Base-by-base conservation (phyloP, 352 stramenopile species). In the Phytophthora meadii region DNA sequence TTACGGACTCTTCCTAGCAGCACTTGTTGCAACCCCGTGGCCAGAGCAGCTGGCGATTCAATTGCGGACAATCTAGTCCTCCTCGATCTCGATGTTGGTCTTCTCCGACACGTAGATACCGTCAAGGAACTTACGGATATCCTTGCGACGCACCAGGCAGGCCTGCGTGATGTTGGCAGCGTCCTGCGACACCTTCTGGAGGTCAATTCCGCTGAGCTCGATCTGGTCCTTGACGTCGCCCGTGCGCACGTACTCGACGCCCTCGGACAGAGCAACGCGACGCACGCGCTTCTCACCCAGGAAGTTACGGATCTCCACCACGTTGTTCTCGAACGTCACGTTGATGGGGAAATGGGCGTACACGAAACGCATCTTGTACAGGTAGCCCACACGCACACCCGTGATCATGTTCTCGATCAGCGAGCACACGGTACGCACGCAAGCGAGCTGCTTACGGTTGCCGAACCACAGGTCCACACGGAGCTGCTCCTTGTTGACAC, bases 261-360 rank as follows among this genome's bases (percentile, higher is more conserved):
- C 97, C 44, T 96, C 88, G 34, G 94, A 89, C 51, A 99, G 87
- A 54, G 91, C 77, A 24, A 99, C 93, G 61, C 92, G 90, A 74
- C 97, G 97, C 55, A 99, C 97, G 61, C 97, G 95, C 88, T 99
- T 99, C 84, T 99, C 97, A 87, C 98, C 98, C 54, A 99, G 85
- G 84, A 99, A 99, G 93, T 99, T 99, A 61, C 97, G 93, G 81
- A 99, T 99, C 83, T 99, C 97, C 59, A 99, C 92, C 54, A 77
- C 79, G 76, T 89, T 90, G 75, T 92, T 90, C 56, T 97, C 89
- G 65, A 98, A 90, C 54, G 91, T 96, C 28, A 99, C 97, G 82
- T 99, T 99, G 95, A 99, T 99, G 74, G 98, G 98, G 81, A 99
- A 99, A 86, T 99, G 98, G 58, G 95, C 96, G 86, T 99, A 99